These are phyloP conservation scores for Hirsutella rhossiliensis DNA, from an alignment of 2,329 filamentous ascomycete genomes.

Conservation along the genomic window DNA sequence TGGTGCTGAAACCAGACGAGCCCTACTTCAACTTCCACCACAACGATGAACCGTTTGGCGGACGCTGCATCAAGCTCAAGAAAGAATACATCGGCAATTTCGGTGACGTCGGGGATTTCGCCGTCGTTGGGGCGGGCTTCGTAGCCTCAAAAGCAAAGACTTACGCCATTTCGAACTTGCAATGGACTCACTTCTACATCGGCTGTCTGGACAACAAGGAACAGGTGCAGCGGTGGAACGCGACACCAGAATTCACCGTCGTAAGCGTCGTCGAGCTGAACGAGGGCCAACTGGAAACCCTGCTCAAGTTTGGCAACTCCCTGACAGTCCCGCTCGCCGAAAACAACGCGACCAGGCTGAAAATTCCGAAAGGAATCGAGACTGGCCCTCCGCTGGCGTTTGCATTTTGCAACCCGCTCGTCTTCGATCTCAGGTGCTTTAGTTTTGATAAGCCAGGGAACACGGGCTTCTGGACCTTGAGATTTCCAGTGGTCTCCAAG, in stretches of 20 bases:
- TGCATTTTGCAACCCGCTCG: slow-evolving; percentile 57
- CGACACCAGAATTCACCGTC: slow-evolving; percentile 50
- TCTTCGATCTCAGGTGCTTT: slow-evolving; percentile 72
- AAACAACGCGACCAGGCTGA: slow-evolving; percentile 30
- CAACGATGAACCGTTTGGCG: slow-evolving; percentile 22
- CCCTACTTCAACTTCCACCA: slow-evolving; percentile 56
- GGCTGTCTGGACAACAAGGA: slow-evolving; percentile 63
- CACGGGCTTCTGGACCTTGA: slow-evolving; percentile 58
- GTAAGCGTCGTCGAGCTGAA: slow-evolving; percentile 52
- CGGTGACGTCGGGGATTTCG: slow-evolving; percentile 76
- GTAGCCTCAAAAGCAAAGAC: slow-evolving; percentile 49
- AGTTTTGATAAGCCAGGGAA: slow-evolving; percentile 64
- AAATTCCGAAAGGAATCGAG: slow-evolving; percentile 31
- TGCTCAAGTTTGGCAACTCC: slow-evolving; percentile 36
- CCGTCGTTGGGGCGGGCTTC: slow-evolving; percentile 64
- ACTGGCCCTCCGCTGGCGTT: slow-evolving; percentile 29
- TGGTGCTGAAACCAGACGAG: slow-evolving; percentile 69
- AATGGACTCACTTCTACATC: slow-evolving; percentile 73
- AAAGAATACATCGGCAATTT: slow-evolving; percentile 70
- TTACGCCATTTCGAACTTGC: slow-evolving; percentile 39
- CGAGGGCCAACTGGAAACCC: slow-evolving; percentile 33
- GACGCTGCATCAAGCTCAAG: slow-evolving; percentile 69
- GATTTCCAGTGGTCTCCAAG: slow-evolving; percentile 67
- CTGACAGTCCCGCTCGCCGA: slow-evolving; percentile 23
- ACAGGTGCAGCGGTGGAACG: slow-evolving; percentile 36